phyloP scores from a whole-genome alignment of 257 asterid species.

The Solanum dulcamara region DNA sequence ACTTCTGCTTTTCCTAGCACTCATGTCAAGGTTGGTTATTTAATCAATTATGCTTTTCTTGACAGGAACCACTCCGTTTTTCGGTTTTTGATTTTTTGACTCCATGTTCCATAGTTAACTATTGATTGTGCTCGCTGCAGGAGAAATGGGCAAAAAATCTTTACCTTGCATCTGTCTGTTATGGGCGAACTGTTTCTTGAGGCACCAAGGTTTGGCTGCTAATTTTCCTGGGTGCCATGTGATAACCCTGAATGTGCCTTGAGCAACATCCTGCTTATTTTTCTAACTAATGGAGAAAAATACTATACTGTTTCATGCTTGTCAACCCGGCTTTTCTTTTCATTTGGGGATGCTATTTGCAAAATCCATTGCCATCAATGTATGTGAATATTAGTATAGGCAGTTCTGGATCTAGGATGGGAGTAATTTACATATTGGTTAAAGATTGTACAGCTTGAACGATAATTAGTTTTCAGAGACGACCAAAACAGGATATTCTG shows the following conservation, averaged over 20 bases:
- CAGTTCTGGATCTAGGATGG: neutral
- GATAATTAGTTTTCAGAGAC: conserved; percentile 3
- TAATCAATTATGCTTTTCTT: neutral
- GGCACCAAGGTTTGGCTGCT: conserved; percentile 9
- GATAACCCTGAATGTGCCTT: neutral
- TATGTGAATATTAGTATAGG: neutral
- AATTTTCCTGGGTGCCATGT: neutral
- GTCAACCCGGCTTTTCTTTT: neutral
- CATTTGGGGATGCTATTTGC: neutral
- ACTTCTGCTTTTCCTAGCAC: conserved; percentile 77
- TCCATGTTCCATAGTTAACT: neutral
- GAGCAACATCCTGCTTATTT: neutral
- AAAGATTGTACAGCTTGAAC: conserved; percentile 13
- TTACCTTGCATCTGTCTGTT: conserved; percentile 70
- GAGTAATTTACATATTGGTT: conserved; percentile 6
- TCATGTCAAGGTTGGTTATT: conserved; percentile 56
- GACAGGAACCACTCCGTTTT: neutral
- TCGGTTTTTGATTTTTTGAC: neutral
- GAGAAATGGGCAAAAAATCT: conserved; percentile 81
- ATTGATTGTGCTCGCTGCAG: conserved; percentile 22
- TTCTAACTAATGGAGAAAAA: neutral
- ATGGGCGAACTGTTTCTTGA: conserved; percentile 73
- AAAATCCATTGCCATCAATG: neutral
- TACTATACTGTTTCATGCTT: neutral
- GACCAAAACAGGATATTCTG: neutral